A percentile compares a stretch with the other conserved stretches of the same genome.
phyloP scores from a whole-genome alignment of 768 basidiomycete genomes.

The Pulveroboletus frians region DNA sequence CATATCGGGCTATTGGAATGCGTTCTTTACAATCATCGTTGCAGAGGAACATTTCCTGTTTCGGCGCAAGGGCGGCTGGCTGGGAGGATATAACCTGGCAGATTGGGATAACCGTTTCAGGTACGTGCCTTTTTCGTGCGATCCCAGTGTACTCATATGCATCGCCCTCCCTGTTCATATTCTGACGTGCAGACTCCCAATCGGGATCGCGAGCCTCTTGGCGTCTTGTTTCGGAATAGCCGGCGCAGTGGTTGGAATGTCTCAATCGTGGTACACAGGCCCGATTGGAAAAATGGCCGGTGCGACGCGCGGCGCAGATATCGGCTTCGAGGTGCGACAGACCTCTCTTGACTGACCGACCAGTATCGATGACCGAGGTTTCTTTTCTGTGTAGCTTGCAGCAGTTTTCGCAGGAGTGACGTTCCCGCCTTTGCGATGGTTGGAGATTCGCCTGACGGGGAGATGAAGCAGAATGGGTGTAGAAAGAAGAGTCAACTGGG shows the following conservation, averaged over 20 bases:
- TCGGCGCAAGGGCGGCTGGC: constrained; percentile 33
- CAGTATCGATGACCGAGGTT: background rate
- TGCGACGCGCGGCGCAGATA: constrained; percentile 40
- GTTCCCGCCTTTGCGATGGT: constrained; percentile 42
- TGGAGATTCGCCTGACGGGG: constrained; percentile 44
- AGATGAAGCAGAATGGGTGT: constrained; percentile 21
- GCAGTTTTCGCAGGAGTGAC: constrained; percentile 23
- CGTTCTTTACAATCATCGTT: constrained; percentile 43
- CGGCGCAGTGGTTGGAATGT: constrained; percentile 50
- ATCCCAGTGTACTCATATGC: background rate
- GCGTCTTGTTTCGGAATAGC: constrained; percentile 44
- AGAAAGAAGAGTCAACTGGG: no score
- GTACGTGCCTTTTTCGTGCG: constrained; percentile 17
- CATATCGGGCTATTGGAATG: constrained; percentile 44
- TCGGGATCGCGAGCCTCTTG: constrained; percentile 44
- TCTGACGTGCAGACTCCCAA: constrained; percentile 34
- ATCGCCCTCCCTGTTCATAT: background rate
- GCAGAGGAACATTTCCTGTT: constrained; percentile 45
- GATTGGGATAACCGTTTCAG: constrained; percentile 39
- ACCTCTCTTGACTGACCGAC: background rate
- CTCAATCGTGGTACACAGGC: constrained; percentile 49
- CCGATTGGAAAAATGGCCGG: constrained; percentile 43
- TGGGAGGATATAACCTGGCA: constrained; percentile 48
- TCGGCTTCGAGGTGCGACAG: constrained; percentile 46
- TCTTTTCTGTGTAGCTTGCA: background rate